A percentile compares a stretch with the other conserved stretches of the same genome.
Conservation (phyloP, 768 basidiomycete species). For the Epithele typhae region DNA sequence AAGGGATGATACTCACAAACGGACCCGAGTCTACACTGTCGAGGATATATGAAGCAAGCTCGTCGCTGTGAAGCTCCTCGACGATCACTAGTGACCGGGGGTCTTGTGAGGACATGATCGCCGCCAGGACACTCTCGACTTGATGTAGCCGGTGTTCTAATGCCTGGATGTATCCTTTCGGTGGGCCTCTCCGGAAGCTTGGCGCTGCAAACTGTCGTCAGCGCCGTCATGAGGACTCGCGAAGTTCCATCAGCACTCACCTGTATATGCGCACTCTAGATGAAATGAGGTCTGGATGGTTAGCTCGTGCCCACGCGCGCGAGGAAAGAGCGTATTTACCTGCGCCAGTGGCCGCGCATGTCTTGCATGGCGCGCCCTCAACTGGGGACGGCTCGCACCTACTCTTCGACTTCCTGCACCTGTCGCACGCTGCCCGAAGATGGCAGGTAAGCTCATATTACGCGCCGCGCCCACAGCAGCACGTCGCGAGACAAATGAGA, state of each 20-base stretch:
- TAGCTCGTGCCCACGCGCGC: background rate
- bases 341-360: slow-evolving; percentile 45
- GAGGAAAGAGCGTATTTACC: slow-evolving; percentile 36
- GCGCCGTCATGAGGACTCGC: background rate
- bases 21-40: slow-evolving; percentile 74
- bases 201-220: slow-evolving; percentile 42
- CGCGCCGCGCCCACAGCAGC: too few species aligned
- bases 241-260: background rate
- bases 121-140: slow-evolving; percentile 83
- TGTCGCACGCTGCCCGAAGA: slow-evolving; percentile 83
- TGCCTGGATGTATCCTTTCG: slow-evolving; percentile 89
- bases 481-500: too few species aligned
- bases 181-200: slow-evolving; percentile 80
- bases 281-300: too few species aligned
- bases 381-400: slow-evolving; percentile 74
- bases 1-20: slow-evolving; percentile 47
- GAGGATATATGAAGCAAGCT: slow-evolving; percentile 72
- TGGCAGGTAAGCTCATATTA: too few species aligned
- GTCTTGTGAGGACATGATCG: slow-evolving; percentile 70
- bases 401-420: slow-evolving; percentile 84
- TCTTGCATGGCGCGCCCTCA: slow-evolving; percentile 55
- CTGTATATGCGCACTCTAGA: slow-evolving; percentile 8
- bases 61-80: slow-evolving; percentile 63
- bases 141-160: slow-evolving; percentile 90
- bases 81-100: slow-evolving; percentile 58